Base-by-base conservation (phyloP, 768 basidiomycete species). In the Naganishia kalamii region DNA sequence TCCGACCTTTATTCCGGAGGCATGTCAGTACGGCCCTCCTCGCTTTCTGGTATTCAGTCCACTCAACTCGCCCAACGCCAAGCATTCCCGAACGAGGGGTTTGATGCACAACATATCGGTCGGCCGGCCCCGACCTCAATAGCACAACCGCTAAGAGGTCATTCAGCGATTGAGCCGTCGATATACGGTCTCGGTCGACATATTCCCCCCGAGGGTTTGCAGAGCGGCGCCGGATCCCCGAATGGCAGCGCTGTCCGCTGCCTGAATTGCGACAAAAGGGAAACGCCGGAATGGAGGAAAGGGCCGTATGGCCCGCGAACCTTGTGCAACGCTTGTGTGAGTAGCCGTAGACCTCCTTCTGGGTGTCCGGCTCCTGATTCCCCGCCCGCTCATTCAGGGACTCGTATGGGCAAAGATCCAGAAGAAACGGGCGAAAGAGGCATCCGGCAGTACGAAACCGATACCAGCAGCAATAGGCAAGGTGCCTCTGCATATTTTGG, bases 211-310 rank as follows among this genome's bases (percentile, higher is more conserved):
- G 43, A 44, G 21, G 5, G 43, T 5, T 8, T 44, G 13, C 6
- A 44, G 11, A 12, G 13, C 21, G 40, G 37, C 37, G 23, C 23
- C 2, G 35, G 11, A 57, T 37, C 33, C 0, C 21, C 54, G 21
- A 13, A 21, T 41, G 21, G 23, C 33, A 21, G n/a, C 8, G 6
- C 54, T 1, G 54, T 57, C 4, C 54, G 54, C 40, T 77, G 76
- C 65, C 48, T 75, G 32, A 73, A 72, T 8, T 79, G 78, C 52
- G 70, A 71, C 23, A 74, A 74, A 19, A 78, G 75, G 1, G 78
- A 78, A 60, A 79, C 78, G 21, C 78, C 78, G 10, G 78, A 79
- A 68, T 79, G 78, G 78, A 69, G 78, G 44, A 70, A 76, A 57
- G 78, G 78, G 27, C 78, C 78, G 12, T 69, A 77, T 68, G 78